Evolutionary conservation across 2,329 filamentous ascomycete genomes (phyloP).

Genomic region (Penicillium sp.): DNA sequence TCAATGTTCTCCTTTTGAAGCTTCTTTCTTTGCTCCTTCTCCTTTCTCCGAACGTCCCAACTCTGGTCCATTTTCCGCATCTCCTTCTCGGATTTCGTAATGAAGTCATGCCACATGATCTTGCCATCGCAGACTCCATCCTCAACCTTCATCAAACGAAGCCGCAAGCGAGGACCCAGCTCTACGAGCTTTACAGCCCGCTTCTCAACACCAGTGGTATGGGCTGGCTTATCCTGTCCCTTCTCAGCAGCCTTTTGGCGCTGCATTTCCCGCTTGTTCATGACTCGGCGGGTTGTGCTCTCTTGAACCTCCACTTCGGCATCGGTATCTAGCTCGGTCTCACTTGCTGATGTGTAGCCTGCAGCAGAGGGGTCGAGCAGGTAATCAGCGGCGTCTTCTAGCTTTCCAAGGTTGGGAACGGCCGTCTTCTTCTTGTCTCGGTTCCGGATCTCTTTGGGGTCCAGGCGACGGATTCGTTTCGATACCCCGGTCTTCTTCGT

Average conservation of each 20-base stretch:
- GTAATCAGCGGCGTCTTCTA: conserved; percentile 93
- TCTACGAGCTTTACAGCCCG: conserved; percentile 89
- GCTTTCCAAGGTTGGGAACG: conserved; percentile 82
- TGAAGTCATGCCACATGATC: conserved; percentile 96
- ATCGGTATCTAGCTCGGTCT: conserved; percentile 90
- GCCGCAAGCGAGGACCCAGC: conserved; percentile 81
- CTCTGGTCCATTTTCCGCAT: conserved; percentile 73
- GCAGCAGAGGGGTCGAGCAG: conserved; percentile 76
- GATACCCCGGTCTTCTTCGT: conserved; percentile 83
- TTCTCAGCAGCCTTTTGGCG: conserved; percentile 45
- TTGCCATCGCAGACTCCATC: conserved; percentile 87
- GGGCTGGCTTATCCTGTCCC: conserved; percentile 42
- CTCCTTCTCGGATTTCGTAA: conserved; percentile 79
- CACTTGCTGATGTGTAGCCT: conserved; percentile 89
- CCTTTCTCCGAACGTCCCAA: conserved; percentile 79
- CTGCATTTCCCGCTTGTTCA: conserved; percentile 50
- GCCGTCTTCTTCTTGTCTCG: conserved; percentile 63
- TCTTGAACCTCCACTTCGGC: conserved; percentile 84
- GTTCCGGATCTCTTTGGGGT: conserved; percentile 78
- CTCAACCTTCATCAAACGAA: conserved; percentile 92
- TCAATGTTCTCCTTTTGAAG: conserved; percentile 89
- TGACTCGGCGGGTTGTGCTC: conserved; percentile 53
- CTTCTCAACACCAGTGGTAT: conserved; percentile 64
- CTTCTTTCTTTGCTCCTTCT: conserved; percentile 80
- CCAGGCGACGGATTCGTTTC: conserved; percentile 75